A percentile compares a stretch with the other conserved stretches of the same genome.
Evolutionary conservation across 2,329 filamentous ascomycete genomes (phyloP).

Genomic region (Cladobotryum protrusum): DNA sequence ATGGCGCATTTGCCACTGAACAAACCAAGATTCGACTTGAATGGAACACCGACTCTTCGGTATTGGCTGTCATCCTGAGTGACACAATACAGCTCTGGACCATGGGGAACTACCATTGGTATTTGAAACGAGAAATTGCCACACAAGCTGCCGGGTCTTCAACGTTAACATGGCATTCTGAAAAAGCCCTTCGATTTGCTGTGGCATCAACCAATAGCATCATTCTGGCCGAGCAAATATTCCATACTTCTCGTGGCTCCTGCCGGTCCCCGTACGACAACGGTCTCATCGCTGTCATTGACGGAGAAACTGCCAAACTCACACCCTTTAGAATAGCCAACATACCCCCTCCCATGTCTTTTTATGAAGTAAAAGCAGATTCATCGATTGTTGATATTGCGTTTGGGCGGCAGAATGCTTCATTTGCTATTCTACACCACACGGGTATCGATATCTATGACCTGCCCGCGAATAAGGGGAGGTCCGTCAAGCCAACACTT

Average conservation of each 20-base stretch:
- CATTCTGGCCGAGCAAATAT: constrained; percentile 59
- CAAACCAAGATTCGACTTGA: constrained; percentile 53
- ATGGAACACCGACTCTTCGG: constrained; percentile 91
- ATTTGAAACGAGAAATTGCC: constrained; percentile 82
- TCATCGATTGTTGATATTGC: constrained; percentile 67
- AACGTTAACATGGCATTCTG: constrained; percentile 71
- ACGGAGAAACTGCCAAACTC: constrained; percentile 72
- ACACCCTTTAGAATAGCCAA: constrained; percentile 81
- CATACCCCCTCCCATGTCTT: constrained; percentile 86
- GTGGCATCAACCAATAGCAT: constrained; percentile 46
- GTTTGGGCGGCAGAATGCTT: constrained; percentile 58
- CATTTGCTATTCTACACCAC: constrained; percentile 67
- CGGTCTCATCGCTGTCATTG: constrained; percentile 76
- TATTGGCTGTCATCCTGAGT: constrained; percentile 72
- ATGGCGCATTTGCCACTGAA: constrained; percentile 49
- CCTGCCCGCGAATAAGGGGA: constrained; percentile 58
- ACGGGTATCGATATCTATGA: constrained; percentile 61
- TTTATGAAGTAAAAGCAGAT: constrained; percentile 62
- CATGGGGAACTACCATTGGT: constrained; percentile 96
- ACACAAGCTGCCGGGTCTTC: constrained; percentile 23
- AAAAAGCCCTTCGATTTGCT: constrained; percentile 67
- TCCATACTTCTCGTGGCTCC: constrained; percentile 62
- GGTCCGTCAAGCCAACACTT: constrained; percentile 39
- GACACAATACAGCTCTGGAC: constrained; percentile 90
- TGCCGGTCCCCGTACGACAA: constrained; percentile 66